These are phyloP conservation scores for Russula brevipes DNA, from an alignment of 768 basidiomycete genomes.

Conservation along the genomic window DNA sequence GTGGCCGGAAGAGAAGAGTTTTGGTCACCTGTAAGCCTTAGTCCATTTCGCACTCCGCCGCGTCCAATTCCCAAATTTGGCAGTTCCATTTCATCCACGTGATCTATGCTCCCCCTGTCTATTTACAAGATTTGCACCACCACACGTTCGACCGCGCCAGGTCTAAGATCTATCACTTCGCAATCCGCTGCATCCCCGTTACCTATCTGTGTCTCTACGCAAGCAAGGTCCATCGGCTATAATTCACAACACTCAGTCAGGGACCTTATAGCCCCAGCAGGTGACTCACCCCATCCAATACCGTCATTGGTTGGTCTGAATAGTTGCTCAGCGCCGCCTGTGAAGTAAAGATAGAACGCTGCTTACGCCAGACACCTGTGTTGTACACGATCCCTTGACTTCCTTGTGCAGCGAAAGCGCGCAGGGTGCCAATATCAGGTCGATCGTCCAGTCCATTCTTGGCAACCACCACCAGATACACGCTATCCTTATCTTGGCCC, in stretches of 20 bases:
- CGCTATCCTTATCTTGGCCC: conserved; percentile 54
- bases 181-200: conserved; percentile 75
- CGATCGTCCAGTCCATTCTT: conserved; percentile 68
- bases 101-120: neutral
- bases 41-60: conserved; percentile 20
- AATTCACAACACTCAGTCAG: conserved; percentile 8
- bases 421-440: conserved; percentile 69
- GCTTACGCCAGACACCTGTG: conserved; percentile 87
- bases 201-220: conserved; percentile 92
- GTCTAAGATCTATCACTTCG: conserved; percentile 64
- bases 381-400: conserved; percentile 86
- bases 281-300: conserved; percentile 56
- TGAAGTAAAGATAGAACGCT: neutral
- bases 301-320: conserved; percentile 89
- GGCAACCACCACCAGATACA: conserved; percentile 85
- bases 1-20: neutral
- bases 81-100: neutral
- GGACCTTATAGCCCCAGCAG: neutral
- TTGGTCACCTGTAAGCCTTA: neutral
- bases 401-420: conserved; percentile 76
- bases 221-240: conserved; percentile 74
- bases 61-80: neutral
- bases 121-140: conserved; percentile 7
- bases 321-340: neutral
- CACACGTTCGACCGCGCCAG: conserved; percentile 36